Conservation (phyloP, 495 filamentous ascomycete species). For the Margaritispora aquatica region DNA sequence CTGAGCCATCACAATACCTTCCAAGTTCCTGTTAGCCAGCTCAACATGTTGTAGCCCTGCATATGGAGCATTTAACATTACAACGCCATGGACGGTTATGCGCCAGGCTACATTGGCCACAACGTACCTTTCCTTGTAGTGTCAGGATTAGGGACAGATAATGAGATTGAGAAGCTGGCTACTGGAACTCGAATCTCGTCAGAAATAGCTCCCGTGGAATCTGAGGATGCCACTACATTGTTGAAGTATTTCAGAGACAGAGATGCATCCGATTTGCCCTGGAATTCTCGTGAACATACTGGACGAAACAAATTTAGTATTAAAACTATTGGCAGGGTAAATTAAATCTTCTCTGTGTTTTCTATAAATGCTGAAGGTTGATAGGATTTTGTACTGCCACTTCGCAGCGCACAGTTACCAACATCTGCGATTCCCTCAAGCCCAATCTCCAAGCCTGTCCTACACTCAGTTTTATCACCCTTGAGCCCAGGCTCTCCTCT, state of each 20-base stretch:
- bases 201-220: slow-evolving; percentile 58
- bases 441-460: slow-evolving; percentile 37
- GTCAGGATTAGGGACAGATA: slow-evolving; percentile 51
- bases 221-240: slow-evolving; percentile 57
- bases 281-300: slow-evolving; percentile 43
- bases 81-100: slow-evolving; percentile 76
- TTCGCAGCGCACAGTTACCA: slow-evolving; percentile 42
- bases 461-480: slow-evolving; percentile 87
- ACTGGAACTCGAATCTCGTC: slow-evolving; percentile 57
- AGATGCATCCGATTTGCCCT: slow-evolving; percentile 57
- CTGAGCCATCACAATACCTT: not conserved
- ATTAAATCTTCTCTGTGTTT: slow-evolving; percentile 25
- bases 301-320: slow-evolving; percentile 54
- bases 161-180: slow-evolving; percentile 41
- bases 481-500: slow-evolving; percentile 71
- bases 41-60: slow-evolving; percentile 1
- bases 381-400: slow-evolving; percentile 44
- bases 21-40: not conserved
- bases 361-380: slow-evolving; percentile 9
- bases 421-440: slow-evolving; percentile 39
- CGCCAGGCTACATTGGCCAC: slow-evolving; percentile 70
- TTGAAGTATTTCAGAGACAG: slow-evolving; percentile 59
- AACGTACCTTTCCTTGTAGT: slow-evolving; percentile 75
- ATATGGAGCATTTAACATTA: slow-evolving; percentile 21
- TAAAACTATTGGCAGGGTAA: slow-evolving; percentile 71